A percentile compares a stretch with the other conserved stretches of the same genome.
Evolutionary conservation across 1,284 basidiomycete genomes (phyloP).

Genomic region (Xerocomus amazonicus): DNA sequence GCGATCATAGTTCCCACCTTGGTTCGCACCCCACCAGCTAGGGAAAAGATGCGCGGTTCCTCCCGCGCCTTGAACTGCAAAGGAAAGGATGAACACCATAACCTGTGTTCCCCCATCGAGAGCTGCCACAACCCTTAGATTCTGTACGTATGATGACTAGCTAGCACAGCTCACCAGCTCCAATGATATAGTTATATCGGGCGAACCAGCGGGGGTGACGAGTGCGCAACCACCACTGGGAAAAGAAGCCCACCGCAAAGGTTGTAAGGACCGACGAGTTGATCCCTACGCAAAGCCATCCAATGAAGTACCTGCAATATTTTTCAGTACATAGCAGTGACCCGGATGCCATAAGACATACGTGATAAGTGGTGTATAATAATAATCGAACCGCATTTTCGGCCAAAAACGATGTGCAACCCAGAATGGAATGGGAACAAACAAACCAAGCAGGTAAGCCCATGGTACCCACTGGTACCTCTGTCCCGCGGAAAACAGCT

Average conservation of each 20-base stretch:
- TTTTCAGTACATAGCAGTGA: slow-evolving; percentile 9
- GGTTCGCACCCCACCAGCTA: slow-evolving; percentile 52
- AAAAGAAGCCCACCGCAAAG: slow-evolving; percentile 51
- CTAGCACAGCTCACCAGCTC: slow-evolving; percentile 34
- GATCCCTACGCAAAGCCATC: slow-evolving; percentile 49
- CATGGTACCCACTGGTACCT: slow-evolving; percentile 58
- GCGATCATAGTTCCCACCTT: slow-evolving; percentile 35
- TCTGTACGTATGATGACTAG: not conserved
- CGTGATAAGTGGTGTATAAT: slow-evolving; percentile 46
- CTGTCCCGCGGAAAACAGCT: slow-evolving; percentile 53
- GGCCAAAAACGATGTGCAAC: slow-evolving; percentile 43
- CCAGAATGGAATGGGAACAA: slow-evolving; percentile 56
- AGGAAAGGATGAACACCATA: slow-evolving; percentile 68
- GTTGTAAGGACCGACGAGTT: slow-evolving; percentile 42
- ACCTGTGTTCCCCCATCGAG: slow-evolving; percentile 63
- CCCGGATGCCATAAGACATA: slow-evolving; percentile 12
- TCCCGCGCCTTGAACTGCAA: slow-evolving; percentile 69
- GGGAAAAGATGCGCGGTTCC: slow-evolving; percentile 59
- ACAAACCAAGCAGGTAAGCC: slow-evolving; percentile 53
- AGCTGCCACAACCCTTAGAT: slow-evolving; percentile 29
- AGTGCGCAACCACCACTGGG: slow-evolving; percentile 55
- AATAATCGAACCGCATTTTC: slow-evolving; percentile 40
- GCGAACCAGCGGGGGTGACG: slow-evolving; percentile 55
- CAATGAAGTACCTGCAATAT: slow-evolving; percentile 36
- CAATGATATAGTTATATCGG: slow-evolving; percentile 47